Evolutionary conservation across 116 monocot species (phyloP).

Genomic region (Iris pallida): DNA sequence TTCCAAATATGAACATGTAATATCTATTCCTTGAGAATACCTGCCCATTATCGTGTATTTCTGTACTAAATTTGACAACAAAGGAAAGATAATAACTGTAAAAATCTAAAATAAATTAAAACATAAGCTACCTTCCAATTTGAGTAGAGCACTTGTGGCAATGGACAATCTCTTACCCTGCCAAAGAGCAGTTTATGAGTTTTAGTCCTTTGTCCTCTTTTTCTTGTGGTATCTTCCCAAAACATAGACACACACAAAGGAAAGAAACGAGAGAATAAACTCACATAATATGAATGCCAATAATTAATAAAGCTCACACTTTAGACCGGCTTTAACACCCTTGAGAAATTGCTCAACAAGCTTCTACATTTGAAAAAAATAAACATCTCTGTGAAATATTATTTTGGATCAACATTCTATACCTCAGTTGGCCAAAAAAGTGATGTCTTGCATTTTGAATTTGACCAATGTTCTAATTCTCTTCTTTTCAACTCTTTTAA

Average conservation of each 20-base stretch:
- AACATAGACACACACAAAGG: background rate
- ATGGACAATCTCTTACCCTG: slow-evolving; percentile 37
- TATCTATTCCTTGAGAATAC: no score
- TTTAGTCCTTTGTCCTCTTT: background rate
- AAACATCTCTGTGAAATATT: background rate
- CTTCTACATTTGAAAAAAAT: slow-evolving; percentile 23
- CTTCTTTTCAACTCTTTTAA: no score
- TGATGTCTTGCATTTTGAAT: background rate
- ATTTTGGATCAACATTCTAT: background rate
- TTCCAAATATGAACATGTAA: no score
- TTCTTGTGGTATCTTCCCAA: background rate
- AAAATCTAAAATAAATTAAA: background rate
- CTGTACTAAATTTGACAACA: background rate
- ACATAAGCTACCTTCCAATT: slow-evolving; percentile 33
- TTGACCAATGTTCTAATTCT: no score
- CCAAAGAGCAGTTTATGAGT: background rate
- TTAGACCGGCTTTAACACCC: slow-evolving; percentile 22
- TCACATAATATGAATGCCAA: slow-evolving; percentile 49
- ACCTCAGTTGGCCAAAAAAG: background rate
- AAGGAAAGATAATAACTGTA: background rate
- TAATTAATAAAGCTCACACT: slow-evolving; percentile 45
- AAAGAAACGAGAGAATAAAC: slow-evolving; percentile 2
- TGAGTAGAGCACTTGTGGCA: slow-evolving; percentile 31
- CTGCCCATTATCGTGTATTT: background rate
- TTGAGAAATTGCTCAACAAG: slow-evolving; percentile 44